Evolutionary conservation across 2,329 filamentous ascomycete species (phyloP), one percentile per base, ranked within the genome.

Genomic region (Penicillium frequentans): DNA sequence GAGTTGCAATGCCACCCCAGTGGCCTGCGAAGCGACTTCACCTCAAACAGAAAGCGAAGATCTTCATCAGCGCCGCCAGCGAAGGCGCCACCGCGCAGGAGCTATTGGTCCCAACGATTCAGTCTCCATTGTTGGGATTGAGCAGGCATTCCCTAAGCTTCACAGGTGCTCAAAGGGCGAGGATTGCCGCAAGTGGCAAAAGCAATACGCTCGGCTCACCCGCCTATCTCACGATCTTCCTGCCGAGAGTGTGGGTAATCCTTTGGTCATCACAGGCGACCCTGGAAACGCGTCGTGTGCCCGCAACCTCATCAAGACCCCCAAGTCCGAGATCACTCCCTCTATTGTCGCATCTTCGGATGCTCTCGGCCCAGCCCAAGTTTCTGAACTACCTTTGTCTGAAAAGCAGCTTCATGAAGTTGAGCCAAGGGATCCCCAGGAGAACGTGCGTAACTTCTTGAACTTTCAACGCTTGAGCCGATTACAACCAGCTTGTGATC

Each of bases 311-410:
- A 74, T 84, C 62, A 86, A 89, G 44, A 58, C 61, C 0, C 90
- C 90, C 11, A 80, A 86, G 26, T 93, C 91, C 6, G 89, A 95
- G 65, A 85, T 85, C 21, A 84, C 89, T 3, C 90, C 90, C 10
- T 97, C 93, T 1, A 82, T 96, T 10, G 88, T 96, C 52, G 93
- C 93, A 26, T 97, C 93, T 1, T 97, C 93, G 1, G 93, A 97
- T 74, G 83, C 96, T 11, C 83, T 98, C 61, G 93, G 92, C 2
- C 88, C 90, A 6, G 84, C 84, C 8, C 74, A 83, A 35, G 72
- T 87, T 13, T 82, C 88, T 23, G 81, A 87, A 24, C 81, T 93
- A 58, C 77, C 77, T 21, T 83, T 97, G 37, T 88, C 92, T 66
- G 88, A 92, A 72, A 86, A 88, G 49, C 83, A 82, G 43, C 86